These are phyloP conservation scores for Gilbertella persicaria DNA, from an alignment of 371 early-diverging fungal genomes.

Conservation along the genomic window DNA sequence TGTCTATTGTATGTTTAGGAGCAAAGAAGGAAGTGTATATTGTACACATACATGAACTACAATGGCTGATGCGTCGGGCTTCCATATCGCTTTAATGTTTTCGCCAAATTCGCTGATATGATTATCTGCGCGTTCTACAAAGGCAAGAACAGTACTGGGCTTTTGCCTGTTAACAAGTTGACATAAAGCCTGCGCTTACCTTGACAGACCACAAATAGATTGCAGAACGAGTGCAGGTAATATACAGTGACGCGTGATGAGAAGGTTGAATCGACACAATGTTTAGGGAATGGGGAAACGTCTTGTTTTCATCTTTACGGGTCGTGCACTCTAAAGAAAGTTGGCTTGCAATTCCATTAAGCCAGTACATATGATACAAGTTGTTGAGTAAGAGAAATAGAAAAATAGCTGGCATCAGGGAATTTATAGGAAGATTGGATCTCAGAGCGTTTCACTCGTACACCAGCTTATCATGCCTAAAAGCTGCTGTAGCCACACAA, in stretches of 20 bases:
- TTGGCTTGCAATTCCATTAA: conserved; percentile 51
- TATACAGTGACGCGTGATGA: conserved; percentile 49
- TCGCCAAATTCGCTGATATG: conserved; percentile 53
- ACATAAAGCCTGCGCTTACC: conserved; percentile 24
- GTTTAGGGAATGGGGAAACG: conserved; percentile 19
- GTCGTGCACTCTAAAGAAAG: conserved; percentile 28
- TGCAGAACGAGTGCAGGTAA: conserved; percentile 39
- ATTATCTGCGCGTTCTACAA: conserved; percentile 48
- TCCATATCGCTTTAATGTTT: conserved; percentile 45
- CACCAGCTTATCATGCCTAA: no score
- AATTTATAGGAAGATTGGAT: no score
- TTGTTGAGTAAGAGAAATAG: no score
- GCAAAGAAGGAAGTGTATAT: background rate
- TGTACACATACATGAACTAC: conserved; percentile 50
- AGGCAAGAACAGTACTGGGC: conserved; percentile 47
- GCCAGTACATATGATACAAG: conserved; percentile 58
- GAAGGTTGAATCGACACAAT: conserved; percentile 37
- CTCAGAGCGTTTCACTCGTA: no score
- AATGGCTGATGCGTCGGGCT: conserved; percentile 44
- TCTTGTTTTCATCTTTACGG: conserved; percentile 8
- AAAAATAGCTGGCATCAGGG: no score
- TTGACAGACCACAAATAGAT: conserved; percentile 53
- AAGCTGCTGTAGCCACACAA: no score
- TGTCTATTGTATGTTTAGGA: conserved; percentile 26
- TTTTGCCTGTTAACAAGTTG: conserved; percentile 6